Base-by-base conservation (phyloP, 208 protist genomes). In the Trypanosoma grayi region DNA sequence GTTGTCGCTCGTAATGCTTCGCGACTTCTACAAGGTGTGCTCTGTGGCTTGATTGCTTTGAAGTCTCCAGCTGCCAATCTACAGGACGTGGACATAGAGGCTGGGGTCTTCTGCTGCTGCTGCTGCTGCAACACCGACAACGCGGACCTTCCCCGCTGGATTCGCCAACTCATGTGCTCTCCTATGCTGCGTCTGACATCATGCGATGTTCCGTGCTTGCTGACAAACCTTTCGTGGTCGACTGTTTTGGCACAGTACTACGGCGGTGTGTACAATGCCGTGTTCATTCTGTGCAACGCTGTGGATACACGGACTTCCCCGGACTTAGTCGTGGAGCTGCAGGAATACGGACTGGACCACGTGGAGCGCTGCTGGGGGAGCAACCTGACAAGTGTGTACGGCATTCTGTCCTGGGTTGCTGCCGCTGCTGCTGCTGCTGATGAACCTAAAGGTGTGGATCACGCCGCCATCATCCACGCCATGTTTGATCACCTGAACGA, bases 331-430 rank as follows among this genome's bases (percentile, higher is more conserved):
- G 31, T 61, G 13, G 46, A 45, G 9, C 39, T 92, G 25, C 66
- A 77, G 50, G 50, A 73, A 37, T 92, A 86, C 47, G 78, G 64
- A 0, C 55, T 90, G 50, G 66, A 79, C 30, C 80, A 92, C 59
- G 41, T 87, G 24, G 79, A 88, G 18, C 54, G 74, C 55, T 93
- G 89, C 73, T 92, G 83, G 82, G 86, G 73, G 1, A 80, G 50
- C 53, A 90, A 85, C 60, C 52, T 92, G 11, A 55, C 81, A 24
- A 75, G 81, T 34, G 79, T 95, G 27, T 93, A 83, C 48, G 82
- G 88, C 50, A 47, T 93, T 45, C 71, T 95, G 36, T 47, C 69
- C 24, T 90, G 83, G 83, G 76, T 82, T 24, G 72, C 71, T 0
- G 47, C 66, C 2, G 44, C 69, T 16, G 14, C 47, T 9, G 31